Percentiles rank a stretch among this genome's conserved stretches.
phyloP scores from a whole-genome alignment of 495 filamentous ascomycete species.

The Penicillium cataractarum region DNA sequence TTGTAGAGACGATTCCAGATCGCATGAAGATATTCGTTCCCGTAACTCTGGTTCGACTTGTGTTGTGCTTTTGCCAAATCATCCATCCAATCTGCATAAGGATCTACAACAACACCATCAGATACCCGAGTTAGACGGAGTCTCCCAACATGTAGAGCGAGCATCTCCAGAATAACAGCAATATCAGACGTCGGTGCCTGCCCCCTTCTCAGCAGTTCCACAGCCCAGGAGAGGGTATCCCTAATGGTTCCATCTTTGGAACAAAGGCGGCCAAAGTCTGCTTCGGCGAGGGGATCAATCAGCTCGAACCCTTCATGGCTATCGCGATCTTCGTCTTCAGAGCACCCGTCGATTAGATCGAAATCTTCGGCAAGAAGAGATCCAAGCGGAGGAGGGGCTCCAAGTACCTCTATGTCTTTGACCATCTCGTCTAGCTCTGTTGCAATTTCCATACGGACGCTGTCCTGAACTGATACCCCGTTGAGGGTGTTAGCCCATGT shows the following conservation, averaged over 20 bases:
- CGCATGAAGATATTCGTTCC: neutral
- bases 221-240: slow-evolving; percentile 1
- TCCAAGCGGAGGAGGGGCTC: neutral
- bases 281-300: slow-evolving; percentile 3
- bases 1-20: slow-evolving; percentile 1
- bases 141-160: slow-evolving; percentile 1
- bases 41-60: neutral
- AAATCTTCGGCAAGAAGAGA: neutral
- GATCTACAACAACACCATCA: slow-evolving; percentile 3
- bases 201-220: neutral
- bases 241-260: slow-evolving; percentile 1
- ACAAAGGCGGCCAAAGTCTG: slow-evolving; percentile 4
- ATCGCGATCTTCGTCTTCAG: neutral
- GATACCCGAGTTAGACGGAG: neutral
- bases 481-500: neutral
- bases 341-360: neutral
- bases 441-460: neutral
- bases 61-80: neutral
- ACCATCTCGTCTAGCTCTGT: neutral
- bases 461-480: neutral
- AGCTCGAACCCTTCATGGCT: neutral
- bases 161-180: neutral
- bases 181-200: neutral
- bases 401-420: slow-evolving; percentile 1
- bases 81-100: neutral